phyloP scores from a whole-genome alignment of 495 filamentous ascomycete genomes.

The Venustampulla echinocandica region DNA sequence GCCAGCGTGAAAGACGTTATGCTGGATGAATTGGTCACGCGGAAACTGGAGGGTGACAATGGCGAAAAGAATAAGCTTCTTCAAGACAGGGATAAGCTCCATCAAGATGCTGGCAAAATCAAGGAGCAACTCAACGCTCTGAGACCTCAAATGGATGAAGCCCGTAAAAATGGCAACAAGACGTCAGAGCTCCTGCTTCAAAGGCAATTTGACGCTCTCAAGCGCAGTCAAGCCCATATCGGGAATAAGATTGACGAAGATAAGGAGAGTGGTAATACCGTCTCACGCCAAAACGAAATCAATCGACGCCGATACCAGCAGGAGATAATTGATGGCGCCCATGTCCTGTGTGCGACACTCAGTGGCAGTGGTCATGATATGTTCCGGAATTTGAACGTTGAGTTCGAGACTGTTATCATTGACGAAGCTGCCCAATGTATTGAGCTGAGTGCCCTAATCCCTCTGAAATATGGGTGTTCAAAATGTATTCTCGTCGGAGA shows the following conservation, averaged over 20 bases:
- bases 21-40: slow-evolving; percentile 81
- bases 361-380: slow-evolving; percentile 96
- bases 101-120: slow-evolving; percentile 70
- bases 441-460: slow-evolving; percentile 92
- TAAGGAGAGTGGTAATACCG: slow-evolving; percentile 72
- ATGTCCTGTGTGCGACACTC: slow-evolving; percentile 91
- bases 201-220: slow-evolving; percentile 68
- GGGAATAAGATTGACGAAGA: slow-evolving; percentile 75
- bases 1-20: slow-evolving; percentile 84
- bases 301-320: slow-evolving; percentile 78
- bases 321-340: slow-evolving; percentile 77
- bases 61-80: slow-evolving; percentile 42
- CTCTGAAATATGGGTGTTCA: slow-evolving; percentile 91
- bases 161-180: slow-evolving; percentile 53
- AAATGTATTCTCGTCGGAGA: slow-evolving; percentile 98
- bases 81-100: slow-evolving; percentile 64
- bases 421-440: slow-evolving; percentile 98
- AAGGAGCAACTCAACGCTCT: slow-evolving; percentile 61
- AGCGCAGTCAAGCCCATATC: slow-evolving; percentile 61
- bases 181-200: slow-evolving; percentile 50
- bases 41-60: slow-evolving; percentile 47
- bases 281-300: slow-evolving; percentile 72
- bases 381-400: slow-evolving; percentile 87
- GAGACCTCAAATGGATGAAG: slow-evolving; percentile 60
- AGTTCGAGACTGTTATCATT: slow-evolving; percentile 97